Conservation (phyloP, 257 asterid genomes). For the Capsicum rhomboideum region DNA sequence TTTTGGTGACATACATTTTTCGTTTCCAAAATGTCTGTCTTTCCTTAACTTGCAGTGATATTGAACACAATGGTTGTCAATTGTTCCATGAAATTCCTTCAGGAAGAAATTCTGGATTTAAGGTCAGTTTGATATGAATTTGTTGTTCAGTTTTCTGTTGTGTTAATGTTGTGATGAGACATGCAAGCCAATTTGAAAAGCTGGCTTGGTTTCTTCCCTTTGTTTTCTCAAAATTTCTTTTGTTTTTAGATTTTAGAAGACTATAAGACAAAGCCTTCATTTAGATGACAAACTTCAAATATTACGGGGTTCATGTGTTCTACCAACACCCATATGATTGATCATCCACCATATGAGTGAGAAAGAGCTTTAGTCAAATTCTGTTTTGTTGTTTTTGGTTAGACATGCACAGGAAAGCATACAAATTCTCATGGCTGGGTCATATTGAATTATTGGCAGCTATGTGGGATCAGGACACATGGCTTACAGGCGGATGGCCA, state of each 20-base stretch:
- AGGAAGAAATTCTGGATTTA: constrained; percentile 76
- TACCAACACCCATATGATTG: not conserved
- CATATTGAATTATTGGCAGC: not conserved
- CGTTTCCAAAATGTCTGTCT: not conserved
- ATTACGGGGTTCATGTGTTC: not conserved
- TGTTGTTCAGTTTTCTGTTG: not conserved
- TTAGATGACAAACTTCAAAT: not conserved
- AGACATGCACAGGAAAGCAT: not conserved
- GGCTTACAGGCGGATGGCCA: not conserved
- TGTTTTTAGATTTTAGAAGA: not conserved
- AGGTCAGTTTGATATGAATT: constrained; percentile 39
- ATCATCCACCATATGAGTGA: not conserved
- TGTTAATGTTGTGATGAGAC: not conserved
- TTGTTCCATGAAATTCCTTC: constrained; percentile 79
- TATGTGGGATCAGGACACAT: not conserved
- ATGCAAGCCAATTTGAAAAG: not conserved
- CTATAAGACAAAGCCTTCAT: not conserved
- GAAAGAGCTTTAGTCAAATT: not conserved
- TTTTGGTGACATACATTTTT: not conserved
- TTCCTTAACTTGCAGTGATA: constrained; percentile 45
- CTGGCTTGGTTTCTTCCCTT: not conserved
- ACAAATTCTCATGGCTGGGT: not conserved
- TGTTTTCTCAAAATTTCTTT: not conserved
- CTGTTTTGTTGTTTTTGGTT: not conserved
- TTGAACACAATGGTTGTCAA: constrained; percentile 67